Evolutionary conservation across 495 filamentous ascomycete genomes (phyloP).

Genomic region (Penicillium fimorum): DNA sequence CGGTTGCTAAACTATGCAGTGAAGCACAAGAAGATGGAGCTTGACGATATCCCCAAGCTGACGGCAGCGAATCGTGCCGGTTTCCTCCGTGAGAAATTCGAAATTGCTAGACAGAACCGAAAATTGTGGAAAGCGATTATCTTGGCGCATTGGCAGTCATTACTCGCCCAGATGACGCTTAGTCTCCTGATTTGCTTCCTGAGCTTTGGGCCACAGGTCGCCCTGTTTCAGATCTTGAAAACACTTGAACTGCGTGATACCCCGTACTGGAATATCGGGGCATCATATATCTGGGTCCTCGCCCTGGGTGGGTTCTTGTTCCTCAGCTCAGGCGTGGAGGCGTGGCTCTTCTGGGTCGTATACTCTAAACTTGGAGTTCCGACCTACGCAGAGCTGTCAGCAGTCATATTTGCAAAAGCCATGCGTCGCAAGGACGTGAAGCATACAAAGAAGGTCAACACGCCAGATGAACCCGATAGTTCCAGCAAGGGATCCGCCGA

Average conservation of each 20-base stretch:
- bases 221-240: slow-evolving; percentile 61
- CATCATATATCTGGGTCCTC: slow-evolving; percentile 67
- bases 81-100: slow-evolving; percentile 46
- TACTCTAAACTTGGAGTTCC: slow-evolving; percentile 63
- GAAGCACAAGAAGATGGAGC: slow-evolving; percentile 54
- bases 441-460: slow-evolving; percentile 39
- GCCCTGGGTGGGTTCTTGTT: slow-evolving; percentile 59
- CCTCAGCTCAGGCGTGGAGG: slow-evolving; percentile 55
- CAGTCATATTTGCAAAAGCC: slow-evolving; percentile 73
- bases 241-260: slow-evolving; percentile 58
- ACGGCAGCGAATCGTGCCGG: slow-evolving; percentile 28
- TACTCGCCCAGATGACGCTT: slow-evolving; percentile 55
- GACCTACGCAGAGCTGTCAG: slow-evolving; percentile 66
- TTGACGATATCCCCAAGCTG: slow-evolving; percentile 57
- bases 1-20: slow-evolving; percentile 52
- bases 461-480: slow-evolving; percentile 12
- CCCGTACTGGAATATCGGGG: slow-evolving; percentile 30
- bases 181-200: slow-evolving; percentile 53
- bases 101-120: slow-evolving; percentile 43
- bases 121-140: slow-evolving; percentile 63
- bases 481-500: slow-evolving; percentile 24
- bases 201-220: slow-evolving; percentile 68
- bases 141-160: slow-evolving; percentile 49
- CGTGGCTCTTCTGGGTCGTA: slow-evolving; percentile 63
- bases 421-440: slow-evolving; percentile 81